phyloP scores from a whole-genome alignment of 306 rosid species.

The Rosa persica region DNA sequence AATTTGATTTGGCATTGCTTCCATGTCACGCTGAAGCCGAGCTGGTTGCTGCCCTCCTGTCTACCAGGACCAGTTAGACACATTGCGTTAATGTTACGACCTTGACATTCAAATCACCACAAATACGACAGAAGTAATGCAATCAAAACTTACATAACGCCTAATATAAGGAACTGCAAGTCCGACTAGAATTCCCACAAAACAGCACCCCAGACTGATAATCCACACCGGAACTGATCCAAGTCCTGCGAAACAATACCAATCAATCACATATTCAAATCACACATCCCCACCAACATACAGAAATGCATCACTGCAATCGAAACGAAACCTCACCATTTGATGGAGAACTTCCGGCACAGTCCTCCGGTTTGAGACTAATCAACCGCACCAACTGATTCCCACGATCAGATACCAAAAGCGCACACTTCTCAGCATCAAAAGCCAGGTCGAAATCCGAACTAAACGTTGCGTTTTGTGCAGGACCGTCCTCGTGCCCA shows the following conservation, averaged over 20 bases:
- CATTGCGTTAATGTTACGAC: neutral
- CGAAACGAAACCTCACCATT: conserved; percentile 42
- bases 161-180: conserved; percentile 7
- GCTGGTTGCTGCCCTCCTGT: conserved; percentile 48
- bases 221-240: conserved; percentile 18
- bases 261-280: neutral
- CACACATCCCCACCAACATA: neutral
- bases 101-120: neutral
- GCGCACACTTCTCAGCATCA: conserved; percentile 45
- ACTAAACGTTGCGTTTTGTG: conserved; percentile 62
- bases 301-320: neutral
- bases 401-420: conserved; percentile 59
- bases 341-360: conserved; percentile 41
- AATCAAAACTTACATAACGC: conserved; percentile 14
- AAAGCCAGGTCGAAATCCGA: conserved; percentile 52
- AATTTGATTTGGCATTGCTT: conserved; percentile 61
- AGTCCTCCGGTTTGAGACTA: conserved; percentile 63
- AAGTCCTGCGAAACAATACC: conserved; percentile 8
- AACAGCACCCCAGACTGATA: conserved; percentile 8
- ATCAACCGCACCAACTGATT: conserved; percentile 52
- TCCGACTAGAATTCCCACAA: conserved; percentile 3
- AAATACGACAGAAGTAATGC: neutral
- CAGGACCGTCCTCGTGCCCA: conserved; percentile 55
- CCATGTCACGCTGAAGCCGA: conserved; percentile 50
- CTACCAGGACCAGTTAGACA: conserved; percentile 43